Percentiles rank a stretch among this genome's conserved stretches.
These are phyloP conservation scores for Pinus albicaulis DNA, from an alignment of 75 land plant genomes.

Conservation along the genomic window DNA sequence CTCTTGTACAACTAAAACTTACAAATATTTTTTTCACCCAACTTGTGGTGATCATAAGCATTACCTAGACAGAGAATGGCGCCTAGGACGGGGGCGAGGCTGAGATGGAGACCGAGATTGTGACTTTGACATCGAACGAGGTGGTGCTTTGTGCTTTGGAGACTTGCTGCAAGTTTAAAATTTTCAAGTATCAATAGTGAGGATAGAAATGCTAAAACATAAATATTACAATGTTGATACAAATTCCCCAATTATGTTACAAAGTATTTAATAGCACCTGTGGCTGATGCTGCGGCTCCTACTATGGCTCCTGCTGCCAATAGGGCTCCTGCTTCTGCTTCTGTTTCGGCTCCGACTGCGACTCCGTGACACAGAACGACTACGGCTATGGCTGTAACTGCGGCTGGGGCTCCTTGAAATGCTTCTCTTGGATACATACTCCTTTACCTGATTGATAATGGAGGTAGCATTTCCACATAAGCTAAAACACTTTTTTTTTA, in stretches of 20 bases:
- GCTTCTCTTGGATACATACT: conserved; percentile 36
- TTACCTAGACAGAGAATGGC: conserved; percentile 19
- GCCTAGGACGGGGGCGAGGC: conserved; percentile 55
- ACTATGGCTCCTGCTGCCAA: conserved; percentile 7
- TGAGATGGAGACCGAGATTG: conserved; percentile 49
- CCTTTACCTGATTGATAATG: conserved; percentile 39
- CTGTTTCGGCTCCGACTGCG: conserved; percentile 32
- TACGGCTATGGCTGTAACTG: conserved; percentile 48
- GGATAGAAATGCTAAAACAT: conserved; percentile 5
- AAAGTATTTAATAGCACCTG: conserved; percentile 14
- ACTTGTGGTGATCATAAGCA: background rate
- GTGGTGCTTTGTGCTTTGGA: conserved; percentile 37
- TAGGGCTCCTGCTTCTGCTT: conserved; percentile 28
- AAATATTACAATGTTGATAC: background rate
- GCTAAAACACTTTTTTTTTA: too few species aligned
- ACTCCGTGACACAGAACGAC: conserved; percentile 19
- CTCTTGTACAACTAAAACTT: background rate
- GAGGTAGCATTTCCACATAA: background rate
- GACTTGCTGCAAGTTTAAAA: conserved; percentile 36
- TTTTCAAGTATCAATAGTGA: background rate
- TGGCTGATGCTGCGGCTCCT: conserved; percentile 34
- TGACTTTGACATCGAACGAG: conserved; percentile 31
- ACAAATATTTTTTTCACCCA: background rate
- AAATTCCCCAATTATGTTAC: too few species aligned
- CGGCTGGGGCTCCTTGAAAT: conserved; percentile 59